Percentiles rank a stretch among this genome's conserved stretches.
phyloP scores from a whole-genome alignment of 2,329 filamentous ascomycete species.

The Alternaria sp. region DNA sequence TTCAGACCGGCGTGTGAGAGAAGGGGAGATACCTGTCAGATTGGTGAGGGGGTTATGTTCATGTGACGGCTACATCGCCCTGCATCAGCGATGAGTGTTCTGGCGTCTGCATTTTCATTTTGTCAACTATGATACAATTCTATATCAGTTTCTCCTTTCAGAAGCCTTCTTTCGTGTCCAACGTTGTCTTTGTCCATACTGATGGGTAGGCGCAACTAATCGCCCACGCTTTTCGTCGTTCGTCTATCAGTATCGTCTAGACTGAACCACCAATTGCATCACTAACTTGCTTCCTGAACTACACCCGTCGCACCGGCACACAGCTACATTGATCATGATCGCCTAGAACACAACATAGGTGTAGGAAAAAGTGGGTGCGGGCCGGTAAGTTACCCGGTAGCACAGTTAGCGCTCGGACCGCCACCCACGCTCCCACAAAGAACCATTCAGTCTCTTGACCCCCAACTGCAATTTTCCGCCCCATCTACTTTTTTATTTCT shows the following conservation, averaged over 20 bases:
- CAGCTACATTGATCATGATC: background rate
- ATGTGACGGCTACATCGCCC: background rate
- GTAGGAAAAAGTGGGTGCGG: too few relatives aligned
- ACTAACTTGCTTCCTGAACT: background rate
- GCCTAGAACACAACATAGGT: background rate
- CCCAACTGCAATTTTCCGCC: too few relatives aligned
- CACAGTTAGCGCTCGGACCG: too few relatives aligned
- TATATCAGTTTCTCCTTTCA: background rate
- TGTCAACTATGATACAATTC: background rate
- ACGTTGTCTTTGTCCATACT: background rate
- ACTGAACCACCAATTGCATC: background rate
- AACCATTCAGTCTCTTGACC: too few relatives aligned
- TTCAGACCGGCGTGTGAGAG: background rate
- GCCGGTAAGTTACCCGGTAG: too few relatives aligned
- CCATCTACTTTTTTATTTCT: too few relatives aligned
- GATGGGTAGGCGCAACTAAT: background rate
- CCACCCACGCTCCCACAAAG: too few relatives aligned
- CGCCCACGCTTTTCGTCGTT: background rate
- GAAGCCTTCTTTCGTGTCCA: background rate
- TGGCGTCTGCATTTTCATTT: background rate
- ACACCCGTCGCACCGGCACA: background rate
- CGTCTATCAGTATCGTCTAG: background rate
- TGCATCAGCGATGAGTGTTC: background rate
- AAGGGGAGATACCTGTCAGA: background rate
- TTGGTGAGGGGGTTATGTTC: background rate